phyloP scores from a whole-genome alignment of 495 filamentous ascomycete species.

The Venustampulla echinocandica region DNA sequence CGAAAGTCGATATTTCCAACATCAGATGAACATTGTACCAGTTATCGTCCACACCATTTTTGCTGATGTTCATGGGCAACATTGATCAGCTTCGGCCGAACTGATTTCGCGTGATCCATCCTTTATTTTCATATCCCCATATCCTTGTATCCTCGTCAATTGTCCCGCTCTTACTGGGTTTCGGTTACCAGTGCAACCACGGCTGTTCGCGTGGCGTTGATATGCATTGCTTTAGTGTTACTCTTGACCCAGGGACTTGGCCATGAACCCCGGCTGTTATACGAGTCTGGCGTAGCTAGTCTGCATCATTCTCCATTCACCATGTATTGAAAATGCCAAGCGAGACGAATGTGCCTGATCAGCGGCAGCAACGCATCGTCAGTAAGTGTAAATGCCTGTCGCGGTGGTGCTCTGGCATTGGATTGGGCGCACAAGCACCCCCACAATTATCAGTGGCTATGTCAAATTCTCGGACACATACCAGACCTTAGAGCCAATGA shows the following conservation, averaged over 20 bases:
- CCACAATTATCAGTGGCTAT: not conserved
- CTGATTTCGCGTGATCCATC: not conserved
- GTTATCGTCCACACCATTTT: not conserved
- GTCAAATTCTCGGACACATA: not conserved
- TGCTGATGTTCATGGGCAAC: not conserved
- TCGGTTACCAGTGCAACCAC: not conserved
- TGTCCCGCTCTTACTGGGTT: not conserved
- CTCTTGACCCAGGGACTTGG: not conserved
- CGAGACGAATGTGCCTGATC: not conserved
- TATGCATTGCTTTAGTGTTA: not conserved
- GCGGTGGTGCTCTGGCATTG: not conserved
- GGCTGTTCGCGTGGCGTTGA: not conserved
- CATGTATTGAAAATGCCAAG: not conserved
- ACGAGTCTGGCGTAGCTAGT: not conserved
- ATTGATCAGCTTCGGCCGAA: not conserved
- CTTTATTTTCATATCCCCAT: not conserved
- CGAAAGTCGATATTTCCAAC: not conserved
- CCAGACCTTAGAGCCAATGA: not conserved
- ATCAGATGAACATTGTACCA: slow-evolving; percentile 1
- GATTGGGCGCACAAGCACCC: not conserved
- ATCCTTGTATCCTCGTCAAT: too few species aligned
- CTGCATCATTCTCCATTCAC: not conserved
- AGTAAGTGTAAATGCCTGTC: not conserved
- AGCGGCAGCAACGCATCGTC: not conserved
- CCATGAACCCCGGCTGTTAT: not conserved